Conservation (phyloP, 2,329 filamentous ascomycete species). For the Orbilia blumenaviensis region DNA sequence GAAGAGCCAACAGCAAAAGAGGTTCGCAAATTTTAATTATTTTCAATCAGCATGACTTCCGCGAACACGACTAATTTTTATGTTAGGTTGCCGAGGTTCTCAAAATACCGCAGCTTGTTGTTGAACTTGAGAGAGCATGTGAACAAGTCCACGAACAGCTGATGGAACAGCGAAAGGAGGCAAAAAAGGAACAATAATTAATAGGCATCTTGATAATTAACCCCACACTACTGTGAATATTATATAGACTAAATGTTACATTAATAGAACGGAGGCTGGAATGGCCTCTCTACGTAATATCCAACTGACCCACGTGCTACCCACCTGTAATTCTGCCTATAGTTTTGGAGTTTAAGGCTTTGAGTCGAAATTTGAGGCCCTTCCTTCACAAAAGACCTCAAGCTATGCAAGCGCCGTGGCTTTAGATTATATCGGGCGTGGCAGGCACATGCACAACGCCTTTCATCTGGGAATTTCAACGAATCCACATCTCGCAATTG, state of each 20-base stretch:
- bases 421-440: too few relatives aligned
- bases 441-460: too few relatives aligned
- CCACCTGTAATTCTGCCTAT: too few relatives aligned
- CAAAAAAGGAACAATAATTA: constrained; percentile 13
- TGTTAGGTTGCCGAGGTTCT: constrained; percentile 69
- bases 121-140: constrained; percentile 78
- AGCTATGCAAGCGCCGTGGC: too few relatives aligned
- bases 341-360: too few relatives aligned
- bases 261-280: not conserved
- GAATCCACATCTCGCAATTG: not conserved
- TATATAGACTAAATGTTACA: constrained; percentile 3
- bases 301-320: too few relatives aligned
- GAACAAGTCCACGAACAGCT: constrained; percentile 71
- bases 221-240: not conserved
- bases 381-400: too few relatives aligned
- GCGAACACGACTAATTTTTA: not conserved
- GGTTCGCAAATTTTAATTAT: constrained; percentile 19
- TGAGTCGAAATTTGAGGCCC: too few relatives aligned
- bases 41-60: not conserved
- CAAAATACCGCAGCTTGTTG: constrained; percentile 73
- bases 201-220: not conserved
- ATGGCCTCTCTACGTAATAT: not conserved
- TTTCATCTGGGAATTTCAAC: too few relatives aligned
- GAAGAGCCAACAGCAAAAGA: constrained; percentile 59
- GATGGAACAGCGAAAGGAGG: constrained; percentile 52